Percentiles rank a stretch among this genome's conserved stretches.
Evolutionary conservation across 202 grass and related monocot species (phyloP).

Genomic region (Zizania palustris): DNA sequence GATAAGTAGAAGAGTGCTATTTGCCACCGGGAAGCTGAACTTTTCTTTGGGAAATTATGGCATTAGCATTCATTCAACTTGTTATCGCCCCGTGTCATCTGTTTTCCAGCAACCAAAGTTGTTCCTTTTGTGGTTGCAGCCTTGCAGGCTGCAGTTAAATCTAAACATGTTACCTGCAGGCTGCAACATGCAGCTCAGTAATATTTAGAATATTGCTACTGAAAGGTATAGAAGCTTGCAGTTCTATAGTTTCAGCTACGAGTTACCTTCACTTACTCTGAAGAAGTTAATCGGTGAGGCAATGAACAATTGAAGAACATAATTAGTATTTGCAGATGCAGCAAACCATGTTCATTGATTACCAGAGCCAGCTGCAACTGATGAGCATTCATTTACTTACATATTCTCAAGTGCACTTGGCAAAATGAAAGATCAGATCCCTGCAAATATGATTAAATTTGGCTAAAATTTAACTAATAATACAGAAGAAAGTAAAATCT

Average conservation of each 20-base stretch:
- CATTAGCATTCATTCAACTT: not conserved
- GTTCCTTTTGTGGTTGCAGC: not conserved
- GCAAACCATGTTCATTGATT: not conserved
- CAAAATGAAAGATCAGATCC: constrained; percentile 11
- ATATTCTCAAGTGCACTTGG: constrained; percentile 3
- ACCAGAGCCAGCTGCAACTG: constrained; percentile 1
- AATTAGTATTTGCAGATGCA: constrained; percentile 21
- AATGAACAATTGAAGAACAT: constrained; percentile 5
- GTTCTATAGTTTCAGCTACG: constrained; percentile 16
- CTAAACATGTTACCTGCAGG: not conserved
- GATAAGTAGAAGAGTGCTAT: too few relatives aligned
- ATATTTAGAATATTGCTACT: constrained; percentile 1
- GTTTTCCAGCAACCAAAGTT: constrained; percentile 1
- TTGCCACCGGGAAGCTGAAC: not conserved
- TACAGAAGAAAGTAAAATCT: not conserved
- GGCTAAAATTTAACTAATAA: constrained; percentile 13
- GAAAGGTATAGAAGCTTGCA: constrained; percentile 15
- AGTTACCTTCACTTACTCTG: constrained; percentile 14
- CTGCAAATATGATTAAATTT: constrained; percentile 7
- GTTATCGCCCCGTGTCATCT: not conserved
- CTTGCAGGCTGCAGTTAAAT: constrained; percentile 3
- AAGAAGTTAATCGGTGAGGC: not conserved
- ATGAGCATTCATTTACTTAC: constrained; percentile 9
- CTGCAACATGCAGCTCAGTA: constrained; percentile 14
- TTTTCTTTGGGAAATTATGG: not conserved